Evolutionary conservation across 2,329 filamentous ascomycete genomes (phyloP), one percentile per base, ranked within the genome.

Genomic region (Cladosporium sphaerospermum): DNA sequence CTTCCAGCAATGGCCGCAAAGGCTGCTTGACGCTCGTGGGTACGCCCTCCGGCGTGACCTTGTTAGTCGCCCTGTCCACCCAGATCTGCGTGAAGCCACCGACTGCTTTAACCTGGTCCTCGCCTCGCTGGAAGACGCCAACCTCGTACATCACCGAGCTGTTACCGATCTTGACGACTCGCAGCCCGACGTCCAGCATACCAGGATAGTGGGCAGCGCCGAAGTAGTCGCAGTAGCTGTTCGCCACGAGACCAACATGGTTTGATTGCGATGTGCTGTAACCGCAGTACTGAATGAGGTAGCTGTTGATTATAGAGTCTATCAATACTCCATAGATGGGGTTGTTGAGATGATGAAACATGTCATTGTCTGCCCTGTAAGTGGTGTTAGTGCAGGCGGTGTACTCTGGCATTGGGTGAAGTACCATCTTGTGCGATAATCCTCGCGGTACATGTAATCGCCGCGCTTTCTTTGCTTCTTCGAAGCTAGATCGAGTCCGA

Each of bases 131-230:
- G 64, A 96, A 97, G 1, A 97, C 78, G 0, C 84, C 93, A 54
- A 95, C 82, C 67, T 97, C 92, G 65, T 96, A 97, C 10, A 83
- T 88, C 8, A 95, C 90, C 64, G 89, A 96, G 23, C 88, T 89
- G 61, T 82, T 87, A 3, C 91, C 90, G 7, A 97, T 78, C 69
- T 86, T 91, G 60, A 86, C 87, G 34, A 96, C 89, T 10, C 90
- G 80, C 41, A 97, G 71, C 1, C 84, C 88, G 4, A 96, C 77
- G 61, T 96, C 89, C 0, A 95, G 80, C 3, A 90, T 78, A 34
- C 86, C 84, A 0, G 92, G 92, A 63, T 92, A 96, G 3, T 85
- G 81, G 40, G 93, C 83, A 0, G 87, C 85, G 0, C 84, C 82
- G 65, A 96, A 88, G 71, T 89, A 96, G 72, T 95, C 85, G 64